Evolutionary conservation across 139 green algal genomes (phyloP).

Genomic region (Tetratostichococcus sp.): DNA sequence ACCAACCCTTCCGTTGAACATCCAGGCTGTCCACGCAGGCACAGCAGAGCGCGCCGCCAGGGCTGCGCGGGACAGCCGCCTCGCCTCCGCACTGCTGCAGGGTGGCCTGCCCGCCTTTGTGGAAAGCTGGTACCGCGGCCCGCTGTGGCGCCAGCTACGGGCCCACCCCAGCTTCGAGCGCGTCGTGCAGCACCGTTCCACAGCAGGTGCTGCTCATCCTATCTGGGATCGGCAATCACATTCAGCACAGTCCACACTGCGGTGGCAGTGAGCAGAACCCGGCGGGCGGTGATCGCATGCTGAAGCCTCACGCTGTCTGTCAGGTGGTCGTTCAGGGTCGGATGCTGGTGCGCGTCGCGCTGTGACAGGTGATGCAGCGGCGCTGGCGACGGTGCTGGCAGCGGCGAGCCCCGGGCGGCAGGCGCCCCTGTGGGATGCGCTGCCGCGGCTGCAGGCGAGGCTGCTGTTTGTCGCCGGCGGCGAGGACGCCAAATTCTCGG

Average conservation of each 20-base stretch:
- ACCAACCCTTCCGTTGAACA: too few species aligned
- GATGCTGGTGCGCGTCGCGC: too few species aligned
- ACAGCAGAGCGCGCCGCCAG: constrained; percentile 24
- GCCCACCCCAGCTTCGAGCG: constrained; percentile 22
- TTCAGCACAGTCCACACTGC: neutral
- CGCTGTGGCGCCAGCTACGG: constrained; percentile 60
- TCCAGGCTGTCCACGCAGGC: neutral
- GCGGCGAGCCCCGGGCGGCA: constrained; percentile 49
- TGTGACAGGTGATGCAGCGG: too few species aligned
- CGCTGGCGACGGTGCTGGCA: constrained; percentile 34
- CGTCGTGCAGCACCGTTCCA: neutral
- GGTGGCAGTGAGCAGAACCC: too few species aligned
- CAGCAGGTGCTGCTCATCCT: too few species aligned
- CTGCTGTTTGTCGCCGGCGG: constrained; percentile 5
- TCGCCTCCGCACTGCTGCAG: constrained; percentile 33
- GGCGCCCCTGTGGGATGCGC: constrained; percentile 10
- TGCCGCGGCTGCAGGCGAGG: neutral
- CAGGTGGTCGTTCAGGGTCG: too few species aligned
- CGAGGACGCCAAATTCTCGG: constrained; percentile 64
- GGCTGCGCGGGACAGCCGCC: constrained; percentile 34
- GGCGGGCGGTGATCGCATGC: too few species aligned
- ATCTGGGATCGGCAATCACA: too few species aligned
- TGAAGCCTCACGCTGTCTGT: too few species aligned
- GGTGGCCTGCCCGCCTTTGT: constrained; percentile 51
- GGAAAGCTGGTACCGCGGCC: constrained; percentile 63